Percentiles rank a stretch among this genome's conserved stretches.
phyloP scores from a whole-genome alignment of 805 yeast genomes.

The Diddensiella caesifluorescens region DNA sequence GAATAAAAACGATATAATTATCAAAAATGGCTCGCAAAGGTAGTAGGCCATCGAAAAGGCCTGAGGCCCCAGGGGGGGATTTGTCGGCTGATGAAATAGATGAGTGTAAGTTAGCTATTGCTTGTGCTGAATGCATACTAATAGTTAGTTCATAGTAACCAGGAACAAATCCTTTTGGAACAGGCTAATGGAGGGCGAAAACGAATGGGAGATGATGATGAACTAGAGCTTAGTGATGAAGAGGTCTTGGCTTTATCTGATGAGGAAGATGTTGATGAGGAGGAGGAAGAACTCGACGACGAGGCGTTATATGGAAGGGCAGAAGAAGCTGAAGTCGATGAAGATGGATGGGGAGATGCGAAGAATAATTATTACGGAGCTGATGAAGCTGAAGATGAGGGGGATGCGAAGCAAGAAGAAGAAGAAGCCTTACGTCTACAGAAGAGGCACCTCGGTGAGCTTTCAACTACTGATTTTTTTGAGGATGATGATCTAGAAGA shows the following conservation, averaged over 20 bases:
- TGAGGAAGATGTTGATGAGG: slow-evolving; percentile 43
- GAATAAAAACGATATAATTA: neutral
- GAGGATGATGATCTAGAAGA: slow-evolving; percentile 77
- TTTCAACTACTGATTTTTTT: slow-evolving; percentile 62
- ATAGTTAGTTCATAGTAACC: slow-evolving; percentile 25
- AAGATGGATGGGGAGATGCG: slow-evolving; percentile 41
- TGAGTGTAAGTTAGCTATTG: slow-evolving; percentile 20
- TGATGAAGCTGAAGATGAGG: slow-evolving; percentile 26
- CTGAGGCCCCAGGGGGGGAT: slow-evolving; percentile 21
- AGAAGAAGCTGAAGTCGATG: slow-evolving; percentile 29
- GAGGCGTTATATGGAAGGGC: slow-evolving; percentile 39
- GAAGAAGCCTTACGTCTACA: slow-evolving; percentile 85
- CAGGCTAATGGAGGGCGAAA: slow-evolving; percentile 14
- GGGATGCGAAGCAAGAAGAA: slow-evolving; percentile 58
- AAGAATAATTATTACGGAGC: slow-evolving; percentile 40
- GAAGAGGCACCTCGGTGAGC: slow-evolving; percentile 61
- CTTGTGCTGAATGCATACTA: neutral
- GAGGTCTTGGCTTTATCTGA: slow-evolving; percentile 45
- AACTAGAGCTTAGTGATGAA: slow-evolving; percentile 45
- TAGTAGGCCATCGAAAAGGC: slow-evolving; percentile 3
- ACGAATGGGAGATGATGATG: slow-evolving; percentile 19
- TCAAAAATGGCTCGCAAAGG: slow-evolving; percentile 15
- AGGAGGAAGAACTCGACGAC: slow-evolving; percentile 46
- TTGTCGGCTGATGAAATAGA: slow-evolving; percentile 31
- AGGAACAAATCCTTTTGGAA: slow-evolving; percentile 30